Percentiles rank a stretch among this genome's conserved stretches.
These are phyloP conservation scores for Pichia exigua DNA, from an alignment of 805 yeast genomes.

Conservation along the genomic window DNA sequence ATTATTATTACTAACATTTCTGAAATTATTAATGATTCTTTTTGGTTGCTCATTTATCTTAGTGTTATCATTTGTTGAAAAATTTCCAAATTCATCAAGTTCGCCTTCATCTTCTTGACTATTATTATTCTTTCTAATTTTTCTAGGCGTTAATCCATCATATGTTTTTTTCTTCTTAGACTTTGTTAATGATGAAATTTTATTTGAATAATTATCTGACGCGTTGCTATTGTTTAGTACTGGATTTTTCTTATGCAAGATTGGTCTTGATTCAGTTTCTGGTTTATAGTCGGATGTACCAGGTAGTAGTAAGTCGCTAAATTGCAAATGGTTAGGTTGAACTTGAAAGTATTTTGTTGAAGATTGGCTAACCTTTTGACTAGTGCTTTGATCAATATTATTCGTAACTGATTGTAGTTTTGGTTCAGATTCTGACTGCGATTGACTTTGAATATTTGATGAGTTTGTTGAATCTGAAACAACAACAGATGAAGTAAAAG, in stretches of 20 bases:
- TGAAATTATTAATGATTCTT: not conserved
- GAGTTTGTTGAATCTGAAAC: constrained; percentile 1
- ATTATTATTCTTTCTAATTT: not conserved
- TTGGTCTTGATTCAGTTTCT: not conserved
- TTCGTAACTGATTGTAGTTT: not conserved
- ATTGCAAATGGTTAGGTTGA: not conserved
- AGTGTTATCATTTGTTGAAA: not conserved
- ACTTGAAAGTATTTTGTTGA: not conserved
- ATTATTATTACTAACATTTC: not conserved
- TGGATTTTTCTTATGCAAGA: not conserved
- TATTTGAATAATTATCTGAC: not conserved
- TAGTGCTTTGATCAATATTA: not conserved
- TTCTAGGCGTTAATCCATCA: not conserved
- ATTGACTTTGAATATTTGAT: not conserved
- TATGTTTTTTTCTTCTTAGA: not conserved
- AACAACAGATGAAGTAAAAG: not conserved
- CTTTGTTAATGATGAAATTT: not conserved
- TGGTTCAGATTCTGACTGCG: not conserved
- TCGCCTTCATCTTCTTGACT: not conserved
- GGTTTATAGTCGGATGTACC: not conserved
- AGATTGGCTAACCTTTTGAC: not conserved
- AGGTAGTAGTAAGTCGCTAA: not conserved
- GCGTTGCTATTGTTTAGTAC: not conserved
- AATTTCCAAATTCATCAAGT: not conserved
- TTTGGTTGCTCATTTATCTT: not conserved